phyloP scores from a whole-genome alignment of 179 eudicot genomes.

The Heliamphora pulchella region DNA sequence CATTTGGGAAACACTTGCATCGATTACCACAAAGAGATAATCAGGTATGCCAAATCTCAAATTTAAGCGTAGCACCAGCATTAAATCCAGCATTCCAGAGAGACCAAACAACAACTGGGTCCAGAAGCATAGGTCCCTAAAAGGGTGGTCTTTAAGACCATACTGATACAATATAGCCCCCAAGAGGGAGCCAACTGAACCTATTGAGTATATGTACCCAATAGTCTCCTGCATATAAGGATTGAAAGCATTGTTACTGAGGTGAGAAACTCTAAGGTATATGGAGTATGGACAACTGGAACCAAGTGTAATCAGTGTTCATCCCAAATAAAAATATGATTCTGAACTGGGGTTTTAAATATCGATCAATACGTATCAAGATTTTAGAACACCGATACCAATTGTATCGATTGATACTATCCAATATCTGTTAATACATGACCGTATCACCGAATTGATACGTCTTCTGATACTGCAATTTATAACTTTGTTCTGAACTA shows the following conservation, averaged over 20 bases:
- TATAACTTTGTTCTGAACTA: no score
- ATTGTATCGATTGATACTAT: no score
- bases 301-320: background rate
- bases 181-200: slow-evolving; percentile 71
- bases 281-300: background rate
- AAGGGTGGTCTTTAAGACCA: slow-evolving; percentile 54
- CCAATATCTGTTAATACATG: no score
- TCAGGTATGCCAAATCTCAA: slow-evolving; percentile 68
- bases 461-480: no score
- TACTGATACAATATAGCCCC: slow-evolving; percentile 72
- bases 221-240: slow-evolving; percentile 55
- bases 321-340: background rate
- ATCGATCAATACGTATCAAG: no score
- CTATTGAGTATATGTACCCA: slow-evolving; percentile 68
- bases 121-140: slow-evolving; percentile 75
- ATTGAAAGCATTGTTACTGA: background rate
- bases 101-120: slow-evolving; percentile 59
- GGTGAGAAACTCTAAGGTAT: background rate
- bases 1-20: slow-evolving; percentile 57
- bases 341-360: no score
- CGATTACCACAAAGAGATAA: slow-evolving; percentile 58
- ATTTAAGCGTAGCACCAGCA: slow-evolving; percentile 58
- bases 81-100: slow-evolving; percentile 78
- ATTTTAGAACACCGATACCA: no score
- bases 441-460: no score